Evolutionary conservation across 2,329 filamentous ascomycete species (phyloP).

Genomic region (Colletotrichum eremochloae): DNA sequence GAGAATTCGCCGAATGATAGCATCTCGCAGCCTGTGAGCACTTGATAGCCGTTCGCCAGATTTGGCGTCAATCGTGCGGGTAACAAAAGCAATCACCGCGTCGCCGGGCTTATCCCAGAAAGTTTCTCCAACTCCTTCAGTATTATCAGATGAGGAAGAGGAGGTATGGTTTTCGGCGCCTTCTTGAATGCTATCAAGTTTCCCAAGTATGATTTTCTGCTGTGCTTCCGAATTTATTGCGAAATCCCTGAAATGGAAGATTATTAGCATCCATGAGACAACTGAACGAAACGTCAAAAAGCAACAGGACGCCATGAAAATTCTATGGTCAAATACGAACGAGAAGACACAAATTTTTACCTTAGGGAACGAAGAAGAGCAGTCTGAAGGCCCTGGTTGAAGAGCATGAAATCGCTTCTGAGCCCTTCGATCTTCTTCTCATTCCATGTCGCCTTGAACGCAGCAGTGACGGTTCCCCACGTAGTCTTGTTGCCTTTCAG

Average conservation of each 20-base stretch:
- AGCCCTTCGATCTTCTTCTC: background rate
- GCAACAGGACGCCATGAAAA: background rate
- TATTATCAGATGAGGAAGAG: no score
- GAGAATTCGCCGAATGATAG: background rate
- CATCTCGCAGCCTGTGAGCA: background rate
- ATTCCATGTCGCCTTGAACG: conserved; percentile 12
- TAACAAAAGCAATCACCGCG: background rate
- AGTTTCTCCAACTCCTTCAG: background rate
- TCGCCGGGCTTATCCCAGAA: background rate
- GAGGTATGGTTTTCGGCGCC: background rate
- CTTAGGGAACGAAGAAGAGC: background rate
- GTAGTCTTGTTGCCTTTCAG: background rate
- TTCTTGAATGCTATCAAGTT: background rate
- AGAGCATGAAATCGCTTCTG: background rate
- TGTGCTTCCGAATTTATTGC: background rate
- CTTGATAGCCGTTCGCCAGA: background rate
- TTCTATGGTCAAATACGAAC: no score
- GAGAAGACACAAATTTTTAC: background rate
- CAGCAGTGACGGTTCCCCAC: background rate
- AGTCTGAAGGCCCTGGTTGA: background rate
- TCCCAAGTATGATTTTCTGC: background rate
- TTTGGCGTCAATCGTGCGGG: background rate
- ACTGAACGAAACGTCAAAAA: background rate
- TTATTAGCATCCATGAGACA: background rate
- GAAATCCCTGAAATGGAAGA: background rate